Base-by-base conservation (phyloP, 257 asterid genomes). In the Schizonepeta tenuifolia region DNA sequence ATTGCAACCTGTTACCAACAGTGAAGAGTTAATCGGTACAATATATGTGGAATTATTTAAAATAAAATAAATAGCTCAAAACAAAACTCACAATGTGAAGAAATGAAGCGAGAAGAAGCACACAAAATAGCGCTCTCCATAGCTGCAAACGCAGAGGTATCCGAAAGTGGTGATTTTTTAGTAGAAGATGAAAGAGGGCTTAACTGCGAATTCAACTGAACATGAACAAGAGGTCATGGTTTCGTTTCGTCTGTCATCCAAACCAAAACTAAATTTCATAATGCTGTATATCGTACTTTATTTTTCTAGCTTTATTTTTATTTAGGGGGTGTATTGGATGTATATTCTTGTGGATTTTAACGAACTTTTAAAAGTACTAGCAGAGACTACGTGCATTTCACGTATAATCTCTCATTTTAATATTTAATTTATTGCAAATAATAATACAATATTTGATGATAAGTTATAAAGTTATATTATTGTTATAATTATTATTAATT, bases 91-190 rank as follows among this genome's bases (percentile, higher is more conserved):
- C 96, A 75, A 9, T 50, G 83, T 12, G 80, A 7, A 66, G 82
- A 77, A 66, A 83, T 53, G 49, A 81, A 56, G 76, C 69, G 85
- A 74, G 85, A 71, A 69, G 94, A 73, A 78, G 86, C 85, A 65
- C 86, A 86, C 49, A 83, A 49, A 65, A 86, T 80, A 75, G 89
- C 65, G 73, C 73, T 71, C 78, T 86, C 90, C 96, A 89, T 86
- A 31, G 69, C 35, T 51, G 59, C 50, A 15, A 40, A 56, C 5
- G 64, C 61, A 17, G 35, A 22, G 50, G 22, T 28, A 6, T 1
- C 12, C 2, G 35, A 13, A 28, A 1, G 21, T 5, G 1, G 41
- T 14, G 41, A 1, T 57, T 28, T 28, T 13, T 60, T 4, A 6
- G 46, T 7, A 31, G 46, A 6, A 59, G 44, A 15, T 13, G 40